These are phyloP conservation scores for Besnoitia besnoiti DNA, from an alignment of 169 alveolate species.

Conservation along the genomic window DNA sequence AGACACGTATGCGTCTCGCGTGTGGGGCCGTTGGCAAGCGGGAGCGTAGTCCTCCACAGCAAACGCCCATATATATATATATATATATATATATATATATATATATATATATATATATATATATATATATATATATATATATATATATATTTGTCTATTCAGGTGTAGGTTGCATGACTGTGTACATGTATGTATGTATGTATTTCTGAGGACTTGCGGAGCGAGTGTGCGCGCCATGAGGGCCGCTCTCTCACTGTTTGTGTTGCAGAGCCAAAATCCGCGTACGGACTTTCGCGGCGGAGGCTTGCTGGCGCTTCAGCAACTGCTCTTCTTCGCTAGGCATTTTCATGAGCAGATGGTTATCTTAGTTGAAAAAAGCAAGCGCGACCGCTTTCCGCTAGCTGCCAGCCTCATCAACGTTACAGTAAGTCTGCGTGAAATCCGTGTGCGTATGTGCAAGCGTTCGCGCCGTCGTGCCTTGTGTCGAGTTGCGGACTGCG, in stretches of 20 bases:
- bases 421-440: constrained; percentile 13
- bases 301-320: constrained; percentile 32
- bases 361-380: background rate
- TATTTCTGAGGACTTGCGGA: background rate
- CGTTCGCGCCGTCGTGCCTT: no score
- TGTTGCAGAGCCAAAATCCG: background rate
- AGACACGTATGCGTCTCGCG: no score
- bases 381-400: background rate
- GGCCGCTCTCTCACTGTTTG: background rate
- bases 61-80: background rate
- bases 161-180: background rate
- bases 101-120: background rate
- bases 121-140: background rate
- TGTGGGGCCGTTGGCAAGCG: background rate
- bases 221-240: background rate
- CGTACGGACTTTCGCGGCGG: constrained; percentile 46
- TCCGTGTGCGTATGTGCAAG: no score
- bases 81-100: background rate
- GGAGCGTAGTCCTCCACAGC: background rate
- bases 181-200: background rate
- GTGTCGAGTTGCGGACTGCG: no score
- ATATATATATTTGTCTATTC: background rate
- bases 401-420: constrained; percentile 25
- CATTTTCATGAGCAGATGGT: background rate
- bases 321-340: constrained; percentile 13